Evolutionary conservation across 2,329 filamentous ascomycete species (phyloP), one percentile per base, ranked within the genome.

Genomic region (Fusarium drepaniforme): DNA sequence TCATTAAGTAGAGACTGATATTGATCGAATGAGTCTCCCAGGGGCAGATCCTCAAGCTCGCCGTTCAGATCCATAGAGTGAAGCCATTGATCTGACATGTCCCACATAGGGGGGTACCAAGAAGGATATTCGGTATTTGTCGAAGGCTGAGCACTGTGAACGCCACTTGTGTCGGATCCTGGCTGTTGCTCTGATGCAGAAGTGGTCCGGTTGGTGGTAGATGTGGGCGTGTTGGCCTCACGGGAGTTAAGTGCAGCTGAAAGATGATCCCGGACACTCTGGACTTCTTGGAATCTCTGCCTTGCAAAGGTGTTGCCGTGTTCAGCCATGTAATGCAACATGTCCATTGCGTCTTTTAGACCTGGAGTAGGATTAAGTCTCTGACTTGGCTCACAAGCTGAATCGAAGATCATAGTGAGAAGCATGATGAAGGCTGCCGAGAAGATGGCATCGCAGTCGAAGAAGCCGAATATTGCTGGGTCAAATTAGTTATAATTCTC

Each of bases 1-100:
- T 64, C 59, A 28, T 64, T 67, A 2, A 63, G 46, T 8, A 67
- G 46, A 1, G 65, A 53, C 28, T 63, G 65, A 18, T 67, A 67
- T 13, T 67, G 58, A 2, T 64, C 51, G 18, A 56, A 67, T 18
- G 59, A 63, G 16, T 63, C 58, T 38, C 49, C 58, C n/a, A 67
- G 18, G 5, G 65, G 58, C 4, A 62, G 28, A 37, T 64, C 58
- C 5, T 35, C 46, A 4, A 67, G 56, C 23, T 42, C 56, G 9
- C 56, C 56, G 3, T 49, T 42, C 23, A 37, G 8, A n/a, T 67
- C 58, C 16, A 46, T 42, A 15, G 65, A 49, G 15, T 25, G 46
- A 64, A 51, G 37, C 58, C 58, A 67, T 13, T 57, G 42, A 18
- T 67, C 58, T 8, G 65, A 44, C 18, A 63, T 63, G n/a, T 44